Percentiles rank a stretch among this genome's conserved stretches.
Evolutionary conservation across 2,329 filamentous ascomycete genomes (phyloP).

Genomic region (Scedosporium apiospermum): DNA sequence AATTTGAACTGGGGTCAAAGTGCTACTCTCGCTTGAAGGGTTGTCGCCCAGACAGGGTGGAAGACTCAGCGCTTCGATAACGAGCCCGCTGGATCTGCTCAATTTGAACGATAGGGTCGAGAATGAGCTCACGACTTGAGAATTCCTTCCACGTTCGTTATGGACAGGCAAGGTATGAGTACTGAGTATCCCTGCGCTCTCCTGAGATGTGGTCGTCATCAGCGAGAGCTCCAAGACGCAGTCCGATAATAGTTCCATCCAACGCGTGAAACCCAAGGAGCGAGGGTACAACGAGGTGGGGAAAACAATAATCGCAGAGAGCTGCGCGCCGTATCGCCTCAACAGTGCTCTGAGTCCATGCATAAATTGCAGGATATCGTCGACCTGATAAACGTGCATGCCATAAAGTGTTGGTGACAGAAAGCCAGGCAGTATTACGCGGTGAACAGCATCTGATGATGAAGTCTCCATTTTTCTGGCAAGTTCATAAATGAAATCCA

Average conservation of each 20-base stretch:
- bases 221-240: conserved; percentile 78
- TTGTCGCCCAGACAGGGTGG: conserved; percentile 70
- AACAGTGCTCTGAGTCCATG: conserved; percentile 69
- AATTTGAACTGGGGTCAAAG: conserved; percentile 24
- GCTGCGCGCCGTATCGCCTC: conserved; percentile 51
- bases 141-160: conserved; percentile 79
- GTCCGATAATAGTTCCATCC: conserved; percentile 78
- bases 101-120: conserved; percentile 88
- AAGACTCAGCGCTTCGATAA: conserved; percentile 80
- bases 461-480: conserved; percentile 45
- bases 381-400: conserved; percentile 57
- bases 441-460: conserved; percentile 57
- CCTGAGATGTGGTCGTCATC: conserved; percentile 49
- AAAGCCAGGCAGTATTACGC: conserved; percentile 74
- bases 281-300: conserved; percentile 75
- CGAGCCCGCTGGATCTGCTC: conserved; percentile 68
- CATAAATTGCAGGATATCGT: conserved; percentile 69
- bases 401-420: conserved; percentile 82
- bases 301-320: conserved; percentile 67
- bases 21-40: conserved; percentile 21
- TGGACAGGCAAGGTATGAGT: conserved; percentile 76
- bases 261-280: conserved; percentile 64
- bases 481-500: conserved; percentile 51
- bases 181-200: conserved; percentile 70
- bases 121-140: conserved; percentile 55